A percentile compares a stretch with the other conserved stretches of the same genome.
phyloP scores from a whole-genome alignment of 208 protist genomes.

The Leishmania mexicana region DNA sequence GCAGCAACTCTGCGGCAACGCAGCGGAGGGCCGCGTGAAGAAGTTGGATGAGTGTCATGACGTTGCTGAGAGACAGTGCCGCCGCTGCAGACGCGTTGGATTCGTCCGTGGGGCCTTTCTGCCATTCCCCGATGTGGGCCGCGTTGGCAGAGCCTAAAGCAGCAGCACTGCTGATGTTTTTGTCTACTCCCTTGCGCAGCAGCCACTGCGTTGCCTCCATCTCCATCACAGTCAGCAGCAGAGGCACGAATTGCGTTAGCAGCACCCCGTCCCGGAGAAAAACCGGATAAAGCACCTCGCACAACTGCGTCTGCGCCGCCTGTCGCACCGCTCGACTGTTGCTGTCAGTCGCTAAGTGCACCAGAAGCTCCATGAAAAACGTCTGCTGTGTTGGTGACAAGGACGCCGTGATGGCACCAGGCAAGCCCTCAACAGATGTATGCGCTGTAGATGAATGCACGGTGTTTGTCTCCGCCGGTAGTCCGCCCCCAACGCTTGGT shows the following conservation, averaged over 20 bases:
- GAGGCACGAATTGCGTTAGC: slow-evolving; percentile 43
- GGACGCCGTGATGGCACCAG: not conserved
- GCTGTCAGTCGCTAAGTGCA: slow-evolving; percentile 57
- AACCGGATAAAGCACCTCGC: slow-evolving; percentile 46
- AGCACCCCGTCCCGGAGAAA: slow-evolving; percentile 36
- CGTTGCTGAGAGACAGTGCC: slow-evolving; percentile 37
- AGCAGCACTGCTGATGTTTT: not conserved
- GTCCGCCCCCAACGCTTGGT: not conserved
- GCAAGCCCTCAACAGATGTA: not conserved
- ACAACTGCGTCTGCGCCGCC: slow-evolving; percentile 54
- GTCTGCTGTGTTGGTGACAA: slow-evolving; percentile 22
- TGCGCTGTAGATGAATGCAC: not conserved
- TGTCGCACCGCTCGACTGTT: slow-evolving; percentile 54
- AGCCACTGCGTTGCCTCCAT: slow-evolving; percentile 42
- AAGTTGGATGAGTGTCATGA: slow-evolving; percentile 43
- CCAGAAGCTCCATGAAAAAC: slow-evolving; percentile 50
- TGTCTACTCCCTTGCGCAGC: slow-evolving; percentile 9
- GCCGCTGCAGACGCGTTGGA: slow-evolving; percentile 18
- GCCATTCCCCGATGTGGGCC: not conserved
- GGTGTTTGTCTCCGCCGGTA: not conserved
- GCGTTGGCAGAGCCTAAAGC: not conserved
- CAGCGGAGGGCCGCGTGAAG: slow-evolving; percentile 44
- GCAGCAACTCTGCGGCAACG: slow-evolving; percentile 31
- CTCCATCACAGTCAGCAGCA: slow-evolving; percentile 54
- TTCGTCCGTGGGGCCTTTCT: slow-evolving; percentile 8